Evolutionary conservation across 257 asterid genomes (phyloP), one percentile per base, ranked within the genome.

Genomic region (Avicennia marina): DNA sequence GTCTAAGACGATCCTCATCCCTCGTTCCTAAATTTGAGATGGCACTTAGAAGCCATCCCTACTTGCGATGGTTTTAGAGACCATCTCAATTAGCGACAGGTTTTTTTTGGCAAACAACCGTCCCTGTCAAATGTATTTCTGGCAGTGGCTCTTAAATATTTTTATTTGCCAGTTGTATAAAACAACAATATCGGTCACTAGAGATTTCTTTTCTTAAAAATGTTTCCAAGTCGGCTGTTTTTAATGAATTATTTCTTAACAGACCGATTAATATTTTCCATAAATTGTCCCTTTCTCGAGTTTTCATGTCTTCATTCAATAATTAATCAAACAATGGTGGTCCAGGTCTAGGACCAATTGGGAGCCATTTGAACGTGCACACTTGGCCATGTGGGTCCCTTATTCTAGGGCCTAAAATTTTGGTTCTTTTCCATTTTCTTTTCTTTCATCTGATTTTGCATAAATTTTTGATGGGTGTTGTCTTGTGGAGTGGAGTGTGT

Each of bases 291-390:
- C 38, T 67, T 58, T 34, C 10, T 25, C 15, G 3, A 25, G 22
- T 15, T 63, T 19, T 53, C 56, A 44, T 22, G 47, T 21, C n/a
- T n/a, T 6, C 57, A 41, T 44, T 27, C 16, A 48, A 64, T 21
- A 68, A 47, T 64, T n/a, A n/a, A n/a, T n/a, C 62, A 72, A 59
- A 64, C 34, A 50, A 53, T 6, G 20, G 24, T 21, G 63, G n/a
- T 58, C 42, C 1, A 50, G n/a, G 29, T 68, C 46, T 24, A 17
- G 41, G 57, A 45, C 16, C 31, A 11, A 15, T 12, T 27, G 64
- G 68, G 25, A 36, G 59, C 68, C 74, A 64, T 48, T 41, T 29
- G 65, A 68, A 71, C 71, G 58, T 68, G 70, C 52, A 13, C 22
- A 57, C 46, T 25, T 43, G 40, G 68, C 42, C 48, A 7, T 13